Base-by-base conservation (phyloP, 192 early-diverging fungal species). In the Linnemannia exigua region DNA sequence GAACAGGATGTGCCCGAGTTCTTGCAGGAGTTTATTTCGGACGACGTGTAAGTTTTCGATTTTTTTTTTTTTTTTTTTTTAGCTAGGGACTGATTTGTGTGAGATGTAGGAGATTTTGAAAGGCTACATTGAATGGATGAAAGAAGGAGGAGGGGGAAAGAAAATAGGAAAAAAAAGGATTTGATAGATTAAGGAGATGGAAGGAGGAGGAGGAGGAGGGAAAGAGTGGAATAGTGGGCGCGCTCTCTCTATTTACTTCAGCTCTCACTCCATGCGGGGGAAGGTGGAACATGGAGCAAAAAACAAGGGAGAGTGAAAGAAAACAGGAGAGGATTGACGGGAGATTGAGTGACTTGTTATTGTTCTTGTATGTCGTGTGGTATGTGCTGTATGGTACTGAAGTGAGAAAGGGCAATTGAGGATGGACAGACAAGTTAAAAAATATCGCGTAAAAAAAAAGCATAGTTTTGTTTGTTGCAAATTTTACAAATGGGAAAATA, bases 1-100 rank as follows among this genome's bases (percentile, higher is more conserved):
- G 68, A 87, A 1, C 93, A 94, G 78, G 90, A 90, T 5, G 87
- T 94, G 25, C 93, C 93, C 12, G 79, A 87, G 33, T 94, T 94
- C 67, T 79, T 93, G 73, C 35, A 44, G 20, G 58, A 50, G n/a
- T 86, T 69, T 54, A 58, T 76, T 6, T 28, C 67, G 9, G 58
- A 67, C 1, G 66, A 75, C 5, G 28, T 8, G 84, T 80, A 80
- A 72, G 78, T 80, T 46, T 63, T 20, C 44, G 9, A 3, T 16
- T 74, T 38, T 66, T 61, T 1, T 15, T 66, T 0, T 61, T 46
- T 28, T 35, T 36, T 41, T 38, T 74, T 72, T 28, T 31, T 28
- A 19, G 0, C 28, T 5, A 20, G 50, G 22, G 47, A 31, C 8
- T 28, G 19, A 20, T 51, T 16, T 73, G 28, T n/a, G n/a, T n/a